These are phyloP conservation scores for Cryptococcus sp. DNA, from an alignment of 1,284 basidiomycete species.

Conservation along the genomic window DNA sequence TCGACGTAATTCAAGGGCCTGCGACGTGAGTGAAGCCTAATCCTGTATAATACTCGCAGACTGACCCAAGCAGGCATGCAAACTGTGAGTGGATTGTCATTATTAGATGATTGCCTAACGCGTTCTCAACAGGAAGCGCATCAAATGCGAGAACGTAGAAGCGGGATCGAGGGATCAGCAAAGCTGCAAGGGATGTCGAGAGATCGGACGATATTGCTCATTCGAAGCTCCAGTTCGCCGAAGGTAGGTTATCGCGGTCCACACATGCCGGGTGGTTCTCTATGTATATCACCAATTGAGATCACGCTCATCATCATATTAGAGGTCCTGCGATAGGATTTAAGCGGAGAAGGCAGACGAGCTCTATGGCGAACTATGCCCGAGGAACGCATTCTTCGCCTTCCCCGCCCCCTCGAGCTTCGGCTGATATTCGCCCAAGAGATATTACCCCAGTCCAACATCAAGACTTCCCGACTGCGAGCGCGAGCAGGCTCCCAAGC, in stretches of 20 bases:
- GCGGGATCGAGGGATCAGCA: conserved; percentile 4
- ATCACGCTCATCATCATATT: neutral
- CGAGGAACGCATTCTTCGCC: neutral
- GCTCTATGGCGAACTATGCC: conserved; percentile 2
- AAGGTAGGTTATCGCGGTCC: conserved; percentile 13
- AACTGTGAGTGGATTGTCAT: too few species aligned
- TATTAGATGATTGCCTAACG: too few species aligned
- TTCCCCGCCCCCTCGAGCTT: neutral
- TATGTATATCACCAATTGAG: too few species aligned
- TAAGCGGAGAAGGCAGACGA: neutral
- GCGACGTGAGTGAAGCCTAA: conserved; percentile 18
- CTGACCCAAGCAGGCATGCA: conserved; percentile 9
- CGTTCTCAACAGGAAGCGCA: conserved; percentile 15
- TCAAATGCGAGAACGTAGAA: conserved; percentile 23
- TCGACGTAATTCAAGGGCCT: conserved; percentile 18
- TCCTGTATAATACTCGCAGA: neutral
- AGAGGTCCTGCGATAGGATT: conserved; percentile 13
- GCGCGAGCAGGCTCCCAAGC: neutral
- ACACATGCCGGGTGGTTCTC: too few species aligned
- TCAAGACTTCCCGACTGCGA: neutral
- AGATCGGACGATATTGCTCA: conserved; percentile 17
- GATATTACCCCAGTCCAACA: too few species aligned
- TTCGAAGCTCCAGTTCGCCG: conserved; percentile 27
- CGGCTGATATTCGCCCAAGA: too few species aligned
- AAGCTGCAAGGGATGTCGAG: conserved; percentile 23